These are phyloP conservation scores for Solanum chmielewskii DNA, from an alignment of 257 asterid genomes.

Conservation along the genomic window DNA sequence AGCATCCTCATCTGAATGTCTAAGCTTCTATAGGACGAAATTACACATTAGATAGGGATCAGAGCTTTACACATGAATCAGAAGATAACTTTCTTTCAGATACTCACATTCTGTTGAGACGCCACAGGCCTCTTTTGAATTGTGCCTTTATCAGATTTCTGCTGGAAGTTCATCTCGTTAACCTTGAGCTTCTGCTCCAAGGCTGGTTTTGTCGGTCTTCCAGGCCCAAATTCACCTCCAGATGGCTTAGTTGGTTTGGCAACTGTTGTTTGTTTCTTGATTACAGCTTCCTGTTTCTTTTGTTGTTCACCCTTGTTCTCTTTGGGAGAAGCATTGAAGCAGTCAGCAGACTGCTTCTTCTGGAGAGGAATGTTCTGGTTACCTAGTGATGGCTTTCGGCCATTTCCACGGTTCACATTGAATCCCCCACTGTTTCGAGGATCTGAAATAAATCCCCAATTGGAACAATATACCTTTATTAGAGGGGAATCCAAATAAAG, in stretches of 20 bases:
- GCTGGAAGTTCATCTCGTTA: conserved; percentile 28
- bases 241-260: conserved; percentile 34
- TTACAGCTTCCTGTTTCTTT: conserved; percentile 27
- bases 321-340: conserved; percentile 16
- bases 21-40: conserved; percentile 15
- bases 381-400: conserved; percentile 44
- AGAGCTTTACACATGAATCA: not conserved
- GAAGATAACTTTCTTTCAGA: not conserved
- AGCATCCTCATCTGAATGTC: conserved; percentile 30
- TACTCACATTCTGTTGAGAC: conserved; percentile 44
- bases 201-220: conserved; percentile 37
- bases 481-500: conserved; percentile 45
- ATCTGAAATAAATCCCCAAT: conserved; percentile 58
- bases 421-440: conserved; percentile 70
- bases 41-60: not conserved
- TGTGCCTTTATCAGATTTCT: conserved; percentile 21
- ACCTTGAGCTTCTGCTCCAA: conserved; percentile 20
- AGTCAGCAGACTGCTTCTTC: conserved; percentile 16
- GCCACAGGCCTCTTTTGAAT: conserved; percentile 39
- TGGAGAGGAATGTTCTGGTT: conserved; percentile 14
- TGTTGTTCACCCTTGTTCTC: conserved; percentile 28
- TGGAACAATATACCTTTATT: conserved; percentile 16
- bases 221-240: conserved; percentile 21
- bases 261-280: conserved; percentile 31
- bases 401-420: conserved; percentile 54